Conservation (phyloP, 2,329 filamentous ascomycete species). For the Fusarium sp. region DNA sequence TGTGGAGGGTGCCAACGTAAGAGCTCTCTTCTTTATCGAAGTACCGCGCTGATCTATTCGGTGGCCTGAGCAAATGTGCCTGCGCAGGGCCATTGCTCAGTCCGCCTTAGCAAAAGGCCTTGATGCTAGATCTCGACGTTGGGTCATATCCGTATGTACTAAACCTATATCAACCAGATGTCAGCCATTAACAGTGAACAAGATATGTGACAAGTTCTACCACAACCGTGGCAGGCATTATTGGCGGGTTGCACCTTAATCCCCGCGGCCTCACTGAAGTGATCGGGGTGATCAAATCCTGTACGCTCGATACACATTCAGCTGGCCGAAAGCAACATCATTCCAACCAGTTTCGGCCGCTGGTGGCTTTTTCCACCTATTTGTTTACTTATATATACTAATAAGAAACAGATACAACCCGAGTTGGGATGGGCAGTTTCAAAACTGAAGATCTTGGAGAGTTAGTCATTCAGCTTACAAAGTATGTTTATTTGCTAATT, state of each 20-base stretch:
- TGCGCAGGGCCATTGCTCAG: too few species aligned
- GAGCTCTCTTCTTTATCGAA: too few species aligned
- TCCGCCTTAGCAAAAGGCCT: conserved; percentile 8
- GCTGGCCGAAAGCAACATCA: too few species aligned
- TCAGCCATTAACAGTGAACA: too few species aligned
- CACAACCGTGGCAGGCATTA: conserved; percentile 6
- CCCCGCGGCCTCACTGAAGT: conserved; percentile 6
- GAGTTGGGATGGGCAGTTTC: conserved; percentile 75
- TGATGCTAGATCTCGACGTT: conserved; percentile 20
- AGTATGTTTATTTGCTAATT: too few species aligned
- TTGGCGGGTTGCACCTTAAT: conserved; percentile 11
- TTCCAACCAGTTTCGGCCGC: too few species aligned
- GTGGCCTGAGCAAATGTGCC: too few species aligned
- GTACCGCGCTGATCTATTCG: too few species aligned
- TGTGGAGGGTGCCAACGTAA: conserved; percentile 74
- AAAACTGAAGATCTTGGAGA: conserved; percentile 60
- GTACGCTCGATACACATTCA: background rate
- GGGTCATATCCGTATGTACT: background rate
- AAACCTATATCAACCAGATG: too few species aligned
- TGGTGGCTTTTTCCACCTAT: too few species aligned
- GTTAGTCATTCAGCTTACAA: too few species aligned
- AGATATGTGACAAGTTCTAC: background rate
- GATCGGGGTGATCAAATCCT: conserved; percentile 13
- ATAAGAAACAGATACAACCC: conserved; percentile 56
- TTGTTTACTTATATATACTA: too few species aligned